Evolutionary conservation across 2,329 filamentous ascomycete species (phyloP), one percentile per base, ranked within the genome.

Genomic region (Hypoxylon sp.): DNA sequence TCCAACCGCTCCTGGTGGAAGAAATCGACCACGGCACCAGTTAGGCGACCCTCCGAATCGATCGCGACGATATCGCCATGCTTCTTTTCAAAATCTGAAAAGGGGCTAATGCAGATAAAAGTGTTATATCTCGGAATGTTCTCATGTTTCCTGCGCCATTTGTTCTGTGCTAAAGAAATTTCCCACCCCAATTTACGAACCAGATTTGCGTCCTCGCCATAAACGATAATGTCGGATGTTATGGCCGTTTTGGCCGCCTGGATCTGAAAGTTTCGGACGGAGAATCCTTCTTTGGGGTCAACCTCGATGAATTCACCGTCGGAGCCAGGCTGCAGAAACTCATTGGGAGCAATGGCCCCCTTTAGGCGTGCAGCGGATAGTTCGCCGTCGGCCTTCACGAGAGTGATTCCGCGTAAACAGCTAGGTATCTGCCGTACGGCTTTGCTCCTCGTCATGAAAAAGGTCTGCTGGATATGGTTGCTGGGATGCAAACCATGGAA

Each of bases 261-360:
- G 41, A 98, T 98, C 74, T 98, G 95, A 77, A 99, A 99, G 79
- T 98, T 98, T 49, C 96, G 89, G 46, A 98, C 94, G 3, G 93
- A 97, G 77, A 98, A 98, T 7, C 96, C 96, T 71, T 97, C 93
- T 61, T 83, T 87, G 1, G 96, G 96, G 76, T 99, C 96, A 43
- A 91, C 87, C 46, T 97, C 93, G 67, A 94, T 82, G 76, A 99
- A 97, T 21, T 89, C 85, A 48, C 86, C 80, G 14, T 81, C 80
- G 2, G 75, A 76, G 2, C 79, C 78, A 0, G 82, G 73, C 38
- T 89, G 85, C 63, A 98, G 80, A 48, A 98, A 85, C 79, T 98
- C 96, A 1, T 92, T 88, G 0, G 94, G 91, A 2, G 91, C 86
- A 72, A 98, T 87, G 23, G 96, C 93, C 30, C 95, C 95, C 79